phyloP scores from a whole-genome alignment of 352 stramenopile genomes.

The Globisporangium viniferum region DNA sequence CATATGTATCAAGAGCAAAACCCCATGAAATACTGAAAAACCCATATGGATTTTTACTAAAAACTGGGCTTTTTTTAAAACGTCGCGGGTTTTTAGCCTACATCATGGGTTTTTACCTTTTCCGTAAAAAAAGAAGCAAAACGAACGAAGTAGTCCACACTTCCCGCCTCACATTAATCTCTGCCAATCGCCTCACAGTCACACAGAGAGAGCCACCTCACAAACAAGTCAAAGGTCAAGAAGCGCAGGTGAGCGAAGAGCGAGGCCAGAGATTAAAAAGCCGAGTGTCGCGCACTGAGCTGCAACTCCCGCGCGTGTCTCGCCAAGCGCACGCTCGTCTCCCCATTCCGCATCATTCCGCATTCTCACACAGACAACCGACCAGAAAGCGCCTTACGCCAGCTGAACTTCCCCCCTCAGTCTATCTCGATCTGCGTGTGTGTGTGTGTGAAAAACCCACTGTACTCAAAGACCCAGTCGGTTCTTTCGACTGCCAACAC shows the following conservation, averaged over 20 bases:
- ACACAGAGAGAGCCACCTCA: neutral
- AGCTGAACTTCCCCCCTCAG: no score
- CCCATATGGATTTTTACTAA: no score
- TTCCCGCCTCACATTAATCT: conserved; percentile 11
- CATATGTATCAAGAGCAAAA: no score
- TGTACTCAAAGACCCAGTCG: no score
- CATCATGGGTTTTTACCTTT: neutral
- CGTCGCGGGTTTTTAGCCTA: neutral
- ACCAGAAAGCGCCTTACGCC: no score
- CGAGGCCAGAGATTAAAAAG: conserved; percentile 3
- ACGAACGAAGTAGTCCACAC: neutral
- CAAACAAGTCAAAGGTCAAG: neutral
- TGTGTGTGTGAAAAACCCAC: no score
- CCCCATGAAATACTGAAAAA: no score
- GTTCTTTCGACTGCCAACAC: neutral
- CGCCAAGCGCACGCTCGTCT: neutral
- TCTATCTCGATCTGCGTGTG: no score
- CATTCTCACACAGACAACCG: neutral
- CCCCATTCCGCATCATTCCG: neutral
- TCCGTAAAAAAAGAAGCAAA: neutral
- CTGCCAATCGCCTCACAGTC: neutral
- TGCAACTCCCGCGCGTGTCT: conserved; percentile 1
- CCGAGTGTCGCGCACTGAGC: neutral
- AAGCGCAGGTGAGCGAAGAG: neutral
- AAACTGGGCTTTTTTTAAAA: no score